phyloP scores from a whole-genome alignment of 2,329 filamentous ascomycete species.

The Saccharata proteae region DNA sequence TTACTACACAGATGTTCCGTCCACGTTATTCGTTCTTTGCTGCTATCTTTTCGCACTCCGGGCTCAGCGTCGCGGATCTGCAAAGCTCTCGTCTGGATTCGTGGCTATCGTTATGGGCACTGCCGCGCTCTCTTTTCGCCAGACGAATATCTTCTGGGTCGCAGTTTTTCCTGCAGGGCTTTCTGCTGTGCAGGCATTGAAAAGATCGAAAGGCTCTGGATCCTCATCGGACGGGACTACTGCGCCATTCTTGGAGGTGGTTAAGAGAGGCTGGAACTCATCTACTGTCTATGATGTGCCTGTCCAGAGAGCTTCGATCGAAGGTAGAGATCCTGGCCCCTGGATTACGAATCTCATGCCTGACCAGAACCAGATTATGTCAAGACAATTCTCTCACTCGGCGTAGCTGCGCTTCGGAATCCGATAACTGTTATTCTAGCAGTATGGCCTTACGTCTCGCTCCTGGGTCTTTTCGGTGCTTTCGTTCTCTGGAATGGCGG shows the following conservation, averaged over 20 bases:
- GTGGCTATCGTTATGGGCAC: slow-evolving; percentile 44
- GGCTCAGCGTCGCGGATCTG: slow-evolving; percentile 12
- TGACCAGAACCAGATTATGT: slow-evolving; percentile 25
- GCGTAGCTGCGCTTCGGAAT: slow-evolving; percentile 40
- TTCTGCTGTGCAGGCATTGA: slow-evolving; percentile 19
- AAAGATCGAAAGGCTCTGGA: slow-evolving; percentile 8
- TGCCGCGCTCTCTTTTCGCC: slow-evolving; percentile 62
- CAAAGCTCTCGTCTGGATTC: slow-evolving; percentile 8
- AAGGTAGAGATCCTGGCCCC: slow-evolving; percentile 10
- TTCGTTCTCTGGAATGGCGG: slow-evolving; percentile 84
- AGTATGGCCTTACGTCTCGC: slow-evolving; percentile 41
- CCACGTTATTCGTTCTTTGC: slow-evolving; percentile 61
- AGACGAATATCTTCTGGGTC: slow-evolving; percentile 97
- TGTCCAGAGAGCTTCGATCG: slow-evolving; percentile 9
- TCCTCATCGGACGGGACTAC: slow-evolving; percentile 11
- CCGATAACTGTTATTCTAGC: slow-evolving; percentile 27
- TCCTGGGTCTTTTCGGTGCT: slow-evolving; percentile 54
- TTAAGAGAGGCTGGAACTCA: no score
- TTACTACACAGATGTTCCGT: slow-evolving; percentile 89
- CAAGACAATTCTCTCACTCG: slow-evolving; percentile 50
- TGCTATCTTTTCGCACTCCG: slow-evolving; percentile 44
- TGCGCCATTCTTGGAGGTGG: slow-evolving; percentile 20
- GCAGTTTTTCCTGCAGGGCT: slow-evolving; percentile 59
- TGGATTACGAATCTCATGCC: neutral
- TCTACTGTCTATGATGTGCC: slow-evolving; percentile 10